phyloP scores from a whole-genome alignment of 352 stramenopile species.

The Globisporangium viniferum region DNA sequence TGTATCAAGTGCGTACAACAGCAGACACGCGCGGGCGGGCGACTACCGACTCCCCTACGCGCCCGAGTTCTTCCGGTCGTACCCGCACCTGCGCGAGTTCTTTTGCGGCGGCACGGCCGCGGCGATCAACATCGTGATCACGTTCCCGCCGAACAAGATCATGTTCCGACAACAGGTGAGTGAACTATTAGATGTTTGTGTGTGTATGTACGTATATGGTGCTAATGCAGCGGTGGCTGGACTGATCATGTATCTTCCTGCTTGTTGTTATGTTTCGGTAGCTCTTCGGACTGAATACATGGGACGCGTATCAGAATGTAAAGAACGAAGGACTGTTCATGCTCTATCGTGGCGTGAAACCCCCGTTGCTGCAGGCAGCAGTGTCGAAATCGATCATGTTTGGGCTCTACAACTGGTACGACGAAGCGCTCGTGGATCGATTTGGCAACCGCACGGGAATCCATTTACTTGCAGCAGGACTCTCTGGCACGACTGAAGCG shows the following conservation, averaged over 20 bases:
- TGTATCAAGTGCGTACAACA: background rate
- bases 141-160: conserved; percentile 87
- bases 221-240: background rate
- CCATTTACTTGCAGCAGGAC: conserved; percentile 53
- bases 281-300: conserved; percentile 73
- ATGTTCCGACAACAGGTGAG: conserved; percentile 91
- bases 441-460: conserved; percentile 43
- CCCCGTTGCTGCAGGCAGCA: conserved; percentile 78
- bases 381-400: conserved; percentile 91
- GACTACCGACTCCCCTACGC: conserved; percentile 9
- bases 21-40: background rate
- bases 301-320: conserved; percentile 71
- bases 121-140: conserved; percentile 86
- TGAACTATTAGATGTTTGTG: conserved; percentile 18
- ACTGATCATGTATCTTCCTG: background rate
- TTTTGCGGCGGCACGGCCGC: conserved; percentile 74
- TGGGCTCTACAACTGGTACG: conserved; percentile 86
- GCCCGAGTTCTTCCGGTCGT: conserved; percentile 39
- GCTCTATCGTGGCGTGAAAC: conserved; percentile 83
- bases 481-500: conserved; percentile 81
- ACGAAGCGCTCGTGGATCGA: conserved; percentile 44
- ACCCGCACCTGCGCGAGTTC: conserved; percentile 80
- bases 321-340: conserved; percentile 52
- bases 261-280: conserved; percentile 19
- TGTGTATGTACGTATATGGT: background rate